Evolutionary conservation across 23 red algal species (phyloP).

Genomic region (Gracilaria vermiculophylla): DNA sequence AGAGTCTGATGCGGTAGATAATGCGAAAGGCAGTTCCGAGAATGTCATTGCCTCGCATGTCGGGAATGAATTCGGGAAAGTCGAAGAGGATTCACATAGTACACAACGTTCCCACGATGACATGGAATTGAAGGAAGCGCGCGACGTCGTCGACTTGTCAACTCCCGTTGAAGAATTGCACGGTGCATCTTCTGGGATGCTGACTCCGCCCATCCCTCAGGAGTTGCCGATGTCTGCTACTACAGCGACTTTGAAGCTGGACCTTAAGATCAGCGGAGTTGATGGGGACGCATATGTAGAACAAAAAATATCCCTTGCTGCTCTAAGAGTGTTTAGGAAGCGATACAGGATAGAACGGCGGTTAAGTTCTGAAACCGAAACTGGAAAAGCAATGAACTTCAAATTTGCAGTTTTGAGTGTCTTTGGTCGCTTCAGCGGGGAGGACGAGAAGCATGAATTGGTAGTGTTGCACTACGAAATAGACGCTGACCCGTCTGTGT

Average conservation of each 20-base stretch:
- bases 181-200: not conserved
- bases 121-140: slow-evolving; percentile 20
- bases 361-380: not conserved
- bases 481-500: slow-evolving; percentile 47
- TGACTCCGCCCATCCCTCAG: slow-evolving; percentile 5
- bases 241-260: slow-evolving; percentile 16
- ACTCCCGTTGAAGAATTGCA: not conserved
- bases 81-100: not conserved
- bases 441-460: slow-evolving; percentile 19
- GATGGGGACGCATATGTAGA: slow-evolving; percentile 16
- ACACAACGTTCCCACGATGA: not conserved
- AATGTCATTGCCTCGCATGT: not conserved
- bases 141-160: slow-evolving; percentile 52
- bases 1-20: not conserved
- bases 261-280: slow-evolving; percentile 30
- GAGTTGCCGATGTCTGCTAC: not conserved
- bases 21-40: not conserved
- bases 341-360: slow-evolving; percentile 56
- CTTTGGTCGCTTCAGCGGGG: slow-evolving; percentile 3
- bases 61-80: not conserved
- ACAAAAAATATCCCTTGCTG: slow-evolving; percentile 34
- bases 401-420: slow-evolving; percentile 26
- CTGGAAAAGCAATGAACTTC: slow-evolving; percentile 32
- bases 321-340: slow-evolving; percentile 24
- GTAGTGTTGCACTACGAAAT: slow-evolving; percentile 57